These are phyloP conservation scores for Primulina eburnea DNA, from an alignment of 257 asterid species.

Conservation along the genomic window DNA sequence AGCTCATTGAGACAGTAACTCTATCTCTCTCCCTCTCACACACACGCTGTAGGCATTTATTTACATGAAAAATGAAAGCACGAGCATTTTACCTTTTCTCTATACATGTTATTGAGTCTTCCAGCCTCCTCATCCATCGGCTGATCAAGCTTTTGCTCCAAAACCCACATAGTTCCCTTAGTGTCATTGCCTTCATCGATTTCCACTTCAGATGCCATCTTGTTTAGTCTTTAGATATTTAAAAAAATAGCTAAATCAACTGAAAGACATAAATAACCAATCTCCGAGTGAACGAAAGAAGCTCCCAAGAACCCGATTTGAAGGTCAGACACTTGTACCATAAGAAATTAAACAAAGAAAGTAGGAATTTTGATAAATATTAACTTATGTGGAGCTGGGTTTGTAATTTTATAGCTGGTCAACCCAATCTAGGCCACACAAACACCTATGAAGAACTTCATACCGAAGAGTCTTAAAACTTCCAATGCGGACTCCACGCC, in stretches of 20 bases:
- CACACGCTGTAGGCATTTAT: conserved; percentile 5
- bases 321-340: neutral
- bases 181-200: conserved; percentile 52
- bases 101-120: conserved; percentile 70
- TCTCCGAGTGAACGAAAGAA: neutral
- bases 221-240: conserved; percentile 2
- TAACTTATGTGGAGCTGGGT: conserved; percentile 22
- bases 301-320: conserved; percentile 3
- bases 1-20: neutral
- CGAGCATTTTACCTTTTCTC: conserved; percentile 66
- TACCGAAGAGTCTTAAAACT: conserved; percentile 10
- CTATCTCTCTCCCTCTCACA: neutral
- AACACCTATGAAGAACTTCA: conserved; percentile 24
- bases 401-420: conserved; percentile 33
- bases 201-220: conserved; percentile 55
- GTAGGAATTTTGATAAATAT: conserved; percentile 13
- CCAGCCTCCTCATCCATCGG: conserved; percentile 99
- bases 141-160: conserved; percentile 97
- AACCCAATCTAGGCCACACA: conserved; percentile 41
- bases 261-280: neutral
- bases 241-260: conserved; percentile 14
- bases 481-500: conserved; percentile 17
- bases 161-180: conserved; percentile 93
- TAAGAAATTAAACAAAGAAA: neutral
- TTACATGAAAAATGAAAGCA: conserved; percentile 12